Percentiles rank a stretch among this genome's conserved stretches.
phyloP scores from a whole-genome alignment of 257 asterid species.

The Asclepias syriaca region DNA sequence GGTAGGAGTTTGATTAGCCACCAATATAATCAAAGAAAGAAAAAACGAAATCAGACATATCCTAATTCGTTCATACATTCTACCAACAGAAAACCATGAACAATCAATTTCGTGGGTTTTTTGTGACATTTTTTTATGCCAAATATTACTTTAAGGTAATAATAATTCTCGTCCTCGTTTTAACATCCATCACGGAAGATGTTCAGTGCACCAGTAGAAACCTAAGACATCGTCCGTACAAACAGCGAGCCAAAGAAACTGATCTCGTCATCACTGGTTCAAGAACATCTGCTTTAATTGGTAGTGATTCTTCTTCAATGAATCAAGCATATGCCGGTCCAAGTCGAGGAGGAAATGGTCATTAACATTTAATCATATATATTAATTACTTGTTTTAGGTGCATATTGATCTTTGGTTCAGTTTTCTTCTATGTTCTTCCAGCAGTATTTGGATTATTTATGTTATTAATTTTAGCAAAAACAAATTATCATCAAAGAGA shows the following conservation, averaged over 20 bases:
- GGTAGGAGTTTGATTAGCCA: not conserved
- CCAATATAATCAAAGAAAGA: not conserved
- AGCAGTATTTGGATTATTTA: not conserved
- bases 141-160: conserved; percentile 1
- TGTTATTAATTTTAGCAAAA: not conserved
- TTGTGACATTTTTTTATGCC: not conserved
- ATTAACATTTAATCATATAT: conserved; percentile 6
- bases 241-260: not conserved
- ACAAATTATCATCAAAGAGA: not conserved
- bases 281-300: not conserved
- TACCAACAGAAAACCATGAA: not conserved
- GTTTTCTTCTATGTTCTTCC: not conserved
- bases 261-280: not conserved
- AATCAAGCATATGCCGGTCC: conserved; percentile 28
- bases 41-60: not conserved
- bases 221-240: conserved; percentile 6
- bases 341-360: conserved; percentile 23
- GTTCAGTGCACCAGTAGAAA: conserved; percentile 13
- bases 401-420: no score
- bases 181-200: not conserved
- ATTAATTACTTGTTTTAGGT: no score
- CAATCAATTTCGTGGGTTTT: not conserved
- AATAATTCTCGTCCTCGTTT: conserved; percentile 5
- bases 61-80: no score
- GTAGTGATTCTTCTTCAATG: not conserved